Base-by-base conservation (phyloP, 139 green algal species). In the Chlorella sp. region DNA sequence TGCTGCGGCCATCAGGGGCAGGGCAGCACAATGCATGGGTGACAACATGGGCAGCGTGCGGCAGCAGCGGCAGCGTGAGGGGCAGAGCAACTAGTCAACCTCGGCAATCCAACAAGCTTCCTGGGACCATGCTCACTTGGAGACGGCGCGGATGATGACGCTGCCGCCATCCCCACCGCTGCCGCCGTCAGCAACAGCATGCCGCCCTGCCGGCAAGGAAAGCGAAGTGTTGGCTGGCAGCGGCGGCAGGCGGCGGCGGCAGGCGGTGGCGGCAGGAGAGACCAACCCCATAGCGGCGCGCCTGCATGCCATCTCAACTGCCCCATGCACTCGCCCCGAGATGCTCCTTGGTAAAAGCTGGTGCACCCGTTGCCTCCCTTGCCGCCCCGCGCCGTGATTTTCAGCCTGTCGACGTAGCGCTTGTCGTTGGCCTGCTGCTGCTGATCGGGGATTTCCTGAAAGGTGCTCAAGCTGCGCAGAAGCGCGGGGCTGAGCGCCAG, bases 141-240 rank as follows among this genome's bases (percentile, higher is more conserved):
- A 46, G 34, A 51, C 87, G 5, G 90, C 88, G 46, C 83, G 80
- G 13, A 93, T 32, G 1, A 93, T 41, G 1, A 93, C 84, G 34
- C 82, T 82, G 20, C 90, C 90, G 8, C 90, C 90, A 65, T 69
- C 22, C 26, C 90, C 90, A 2, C 90, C 90, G 78, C 89, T 88
- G 78, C 90, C 90, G 24, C 90, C 90, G 34, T 93, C 90, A 32
- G 90, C 56, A 40, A 65, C 83, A 30, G 58, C 54, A 67, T 83
- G 70, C 62, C 84, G 77, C 48, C 89, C 80, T 84, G 83, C 64
- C n/a, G 26, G 41, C 43, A 77, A 40, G 40, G 34, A 6, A 3
- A 16, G 22, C 0, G 14, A 30, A 26, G 24, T 41, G 41, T 43
- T 40, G 43, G 22, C 43, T 7, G 30, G 30, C 58, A 13, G 30